These are phyloP conservation scores for Ceratocystiopsis sp. DNA, from an alignment of 2,329 filamentous ascomycete genomes.

Conservation along the genomic window DNA sequence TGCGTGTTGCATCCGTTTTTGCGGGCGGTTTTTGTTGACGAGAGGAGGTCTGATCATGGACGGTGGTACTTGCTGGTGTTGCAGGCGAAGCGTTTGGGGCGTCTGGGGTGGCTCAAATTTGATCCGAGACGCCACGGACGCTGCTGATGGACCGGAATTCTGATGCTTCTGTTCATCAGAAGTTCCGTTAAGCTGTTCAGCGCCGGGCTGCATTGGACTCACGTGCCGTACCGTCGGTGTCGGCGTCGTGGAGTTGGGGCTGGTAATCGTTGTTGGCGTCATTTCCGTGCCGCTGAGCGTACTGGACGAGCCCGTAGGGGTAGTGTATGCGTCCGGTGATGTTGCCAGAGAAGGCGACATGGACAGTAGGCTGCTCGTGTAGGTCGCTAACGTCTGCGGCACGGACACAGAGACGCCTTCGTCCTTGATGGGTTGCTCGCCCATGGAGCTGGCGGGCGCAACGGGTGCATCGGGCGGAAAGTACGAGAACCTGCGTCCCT, in stretches of 20 bases:
- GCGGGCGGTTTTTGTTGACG: neutral
- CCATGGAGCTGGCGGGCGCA: constrained; percentile 4
- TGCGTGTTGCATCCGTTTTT: neutral
- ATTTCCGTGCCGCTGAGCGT: too few relatives aligned
- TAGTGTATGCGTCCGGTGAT: constrained; percentile 25
- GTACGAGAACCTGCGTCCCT: constrained; percentile 43
- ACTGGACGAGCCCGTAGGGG: constrained; percentile 1
- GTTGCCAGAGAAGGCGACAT: constrained; percentile 20
- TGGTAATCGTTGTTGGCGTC: constrained; percentile 9
- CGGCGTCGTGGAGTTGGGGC: constrained; percentile 13
- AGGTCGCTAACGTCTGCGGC: constrained; percentile 4
- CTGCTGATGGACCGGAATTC: constrained; percentile 11
- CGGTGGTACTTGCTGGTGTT: constrained; percentile 17
- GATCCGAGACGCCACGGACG: constrained; percentile 19
- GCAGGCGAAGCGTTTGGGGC: constrained; percentile 16
- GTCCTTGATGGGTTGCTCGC: constrained; percentile 11
- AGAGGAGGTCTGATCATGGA: too few relatives aligned
- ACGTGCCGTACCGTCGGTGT: constrained; percentile 18
- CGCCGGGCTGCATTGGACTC: constrained; percentile 12
- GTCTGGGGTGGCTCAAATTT: too few relatives aligned
- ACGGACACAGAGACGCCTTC: constrained; percentile 20
- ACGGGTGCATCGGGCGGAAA: constrained; percentile 34
- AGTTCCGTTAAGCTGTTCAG: constrained; percentile 1
- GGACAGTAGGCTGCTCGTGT: constrained; percentile 1
- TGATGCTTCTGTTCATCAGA: too few relatives aligned